Conservation (phyloP, 495 filamentous ascomycete species). For the Lichenothelia convexa region DNA sequence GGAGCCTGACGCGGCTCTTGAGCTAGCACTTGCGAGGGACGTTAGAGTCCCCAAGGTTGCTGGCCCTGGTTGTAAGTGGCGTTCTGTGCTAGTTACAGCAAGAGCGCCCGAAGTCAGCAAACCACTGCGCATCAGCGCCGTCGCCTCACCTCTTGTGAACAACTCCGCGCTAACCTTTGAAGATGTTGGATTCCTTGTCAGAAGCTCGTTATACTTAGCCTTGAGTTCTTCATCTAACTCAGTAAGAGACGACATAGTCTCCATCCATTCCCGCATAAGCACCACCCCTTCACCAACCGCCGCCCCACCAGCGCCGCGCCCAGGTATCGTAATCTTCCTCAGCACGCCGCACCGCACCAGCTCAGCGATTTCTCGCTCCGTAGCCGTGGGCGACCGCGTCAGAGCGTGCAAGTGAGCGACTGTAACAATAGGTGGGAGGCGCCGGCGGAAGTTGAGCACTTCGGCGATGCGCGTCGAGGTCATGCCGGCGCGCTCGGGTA, state of each 20-base stretch:
- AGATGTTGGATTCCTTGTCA: conserved; percentile 33
- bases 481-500: conserved; percentile 53
- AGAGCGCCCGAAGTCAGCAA: conserved; percentile 40
- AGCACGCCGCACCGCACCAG: conserved; percentile 39
- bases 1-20: conserved; percentile 41
- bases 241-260: conserved; percentile 27
- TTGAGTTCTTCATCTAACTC: conserved; percentile 31
- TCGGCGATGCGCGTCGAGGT: conserved; percentile 53
- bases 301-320: conserved; percentile 38
- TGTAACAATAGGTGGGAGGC: conserved; percentile 51
- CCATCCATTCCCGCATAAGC: conserved; percentile 42
- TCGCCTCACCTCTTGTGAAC: conserved; percentile 34
- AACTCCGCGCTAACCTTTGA: conserved; percentile 28
- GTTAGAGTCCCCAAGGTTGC: conserved; percentile 26
- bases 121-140: conserved; percentile 46
- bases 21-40: conserved; percentile 32
- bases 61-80: conserved; percentile 36
- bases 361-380: conserved; percentile 56
- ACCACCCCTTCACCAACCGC: conserved; percentile 50
- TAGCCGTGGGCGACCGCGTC: conserved; percentile 43
- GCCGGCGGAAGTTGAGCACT: conserved; percentile 45
- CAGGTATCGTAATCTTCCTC: conserved; percentile 47
- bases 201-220: conserved; percentile 32
- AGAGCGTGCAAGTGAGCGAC: conserved; percentile 55
- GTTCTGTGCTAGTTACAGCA: conserved; percentile 26